Base-by-base conservation (phyloP, 2,329 filamentous ascomycete species). In the Microdochium nivale region DNA sequence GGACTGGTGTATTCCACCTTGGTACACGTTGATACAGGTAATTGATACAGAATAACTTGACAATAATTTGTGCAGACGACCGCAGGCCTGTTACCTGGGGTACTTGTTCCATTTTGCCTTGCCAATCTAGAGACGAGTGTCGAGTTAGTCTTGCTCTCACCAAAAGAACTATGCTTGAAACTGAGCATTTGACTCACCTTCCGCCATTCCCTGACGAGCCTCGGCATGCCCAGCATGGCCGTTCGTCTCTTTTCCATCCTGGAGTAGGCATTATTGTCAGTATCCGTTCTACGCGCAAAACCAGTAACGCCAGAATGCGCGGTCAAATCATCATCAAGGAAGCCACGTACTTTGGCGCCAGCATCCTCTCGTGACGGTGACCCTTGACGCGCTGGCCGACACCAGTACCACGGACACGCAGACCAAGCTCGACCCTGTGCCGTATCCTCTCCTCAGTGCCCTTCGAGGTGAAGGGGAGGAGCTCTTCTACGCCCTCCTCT, bases 211-310 rank as follows among this genome's bases (percentile, higher is more conserved):
- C 87, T 82, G 67, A 99, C 88, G 74, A 97, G 81, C 64, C 86
- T 83, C 57, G 92, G 90, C 94, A 99, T 99, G 54, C 86, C 84
- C 74, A 95, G 70, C 89, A 97, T 96, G 54, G 94, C 94, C 70
- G 88, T 81, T 78, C 87, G 87, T 72, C 90, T 84, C 74, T 88
- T 83, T 68, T 96, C 90, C 79, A 97, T 80, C 70, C 86, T 87
- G 64, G 55, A 52, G 25, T 53, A 51, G 9, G 32, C 33, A 49
- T 32, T 49, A 49, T 32, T 49, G 63, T 73, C 57, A 76, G 67
- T 56, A 57, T 55, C 32, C 51, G 33, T 8, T 14, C 43, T 33
- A 27, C 49, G 10, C 49, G 43, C 27, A 25, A 47, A 13, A 21
- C 49, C 40, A 51, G 30, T 35, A 27, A 19, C 25, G 25, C 24